A percentile compares a stretch with the other conserved stretches of the same genome.
Evolutionary conservation across 2,329 filamentous ascomycete species (phyloP).

Genomic region (Pseudogymnoascus sp.): DNA sequence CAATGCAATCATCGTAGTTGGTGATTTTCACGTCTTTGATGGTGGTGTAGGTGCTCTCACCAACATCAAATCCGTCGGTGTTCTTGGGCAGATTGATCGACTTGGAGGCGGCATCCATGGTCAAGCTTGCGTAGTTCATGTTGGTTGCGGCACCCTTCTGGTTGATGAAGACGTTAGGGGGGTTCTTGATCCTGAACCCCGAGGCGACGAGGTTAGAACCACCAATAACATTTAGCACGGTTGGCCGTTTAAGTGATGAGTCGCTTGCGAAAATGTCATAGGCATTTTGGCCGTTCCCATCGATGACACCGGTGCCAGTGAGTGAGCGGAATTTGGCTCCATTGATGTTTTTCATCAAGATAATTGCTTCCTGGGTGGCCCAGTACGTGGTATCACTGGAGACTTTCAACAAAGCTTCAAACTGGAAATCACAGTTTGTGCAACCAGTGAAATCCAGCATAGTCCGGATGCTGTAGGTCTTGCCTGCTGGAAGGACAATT

Average conservation of each 20-base stretch:
- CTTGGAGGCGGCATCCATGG: slow-evolving; percentile 32
- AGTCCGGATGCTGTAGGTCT: slow-evolving; percentile 36
- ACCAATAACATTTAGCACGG: slow-evolving; percentile 33
- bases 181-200: slow-evolving; percentile 34
- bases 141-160: slow-evolving; percentile 30
- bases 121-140: slow-evolving; percentile 30
- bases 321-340: slow-evolving; percentile 33
- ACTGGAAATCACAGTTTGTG: slow-evolving; percentile 35
- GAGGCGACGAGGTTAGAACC: slow-evolving; percentile 21
- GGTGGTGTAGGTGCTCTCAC: slow-evolving; percentile 30
- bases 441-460: slow-evolving; percentile 35
- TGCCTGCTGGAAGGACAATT: slow-evolving; percentile 34
- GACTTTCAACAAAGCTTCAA: slow-evolving; percentile 36
- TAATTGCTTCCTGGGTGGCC: slow-evolving; percentile 33
- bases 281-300: slow-evolving; percentile 38
- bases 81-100: slow-evolving; percentile 29
- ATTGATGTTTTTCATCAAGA: slow-evolving; percentile 31
- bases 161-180: slow-evolving; percentile 37
- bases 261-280: slow-evolving; percentile 34
- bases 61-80: slow-evolving; percentile 35
- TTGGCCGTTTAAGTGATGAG: slow-evolving; percentile 32
- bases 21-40: slow-evolving; percentile 30
- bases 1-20: slow-evolving; percentile 38
- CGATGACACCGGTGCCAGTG: slow-evolving; percentile 34
- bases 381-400: slow-evolving; percentile 33